phyloP scores from a whole-genome alignment of 345 rosid species.

The Salix brachista region DNA sequence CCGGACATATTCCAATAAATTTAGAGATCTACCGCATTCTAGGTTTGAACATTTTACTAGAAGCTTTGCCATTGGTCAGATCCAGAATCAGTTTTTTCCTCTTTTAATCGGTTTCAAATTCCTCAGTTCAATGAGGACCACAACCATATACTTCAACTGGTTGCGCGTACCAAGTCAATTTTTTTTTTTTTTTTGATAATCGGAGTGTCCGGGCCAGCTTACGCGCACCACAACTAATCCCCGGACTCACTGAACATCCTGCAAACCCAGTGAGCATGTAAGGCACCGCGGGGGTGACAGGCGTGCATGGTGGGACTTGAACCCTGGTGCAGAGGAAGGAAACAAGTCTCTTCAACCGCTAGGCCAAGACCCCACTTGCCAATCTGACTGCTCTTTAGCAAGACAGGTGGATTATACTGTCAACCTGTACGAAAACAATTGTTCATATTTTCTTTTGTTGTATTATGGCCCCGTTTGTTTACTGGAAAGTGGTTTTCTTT shows the following conservation, averaged over 20 bases:
- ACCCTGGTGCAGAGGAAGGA: no score
- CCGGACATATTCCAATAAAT: conserved; percentile 52
- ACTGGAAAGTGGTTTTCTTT: no score
- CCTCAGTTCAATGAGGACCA: conserved; percentile 7
- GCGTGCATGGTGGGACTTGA: no score
- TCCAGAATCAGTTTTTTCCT: not conserved
- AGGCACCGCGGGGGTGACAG: no score
- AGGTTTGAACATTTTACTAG: conserved; percentile 11
- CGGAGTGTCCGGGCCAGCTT: no score
- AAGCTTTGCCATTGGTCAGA: conserved; percentile 14
- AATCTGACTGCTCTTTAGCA: conserved; percentile 23
- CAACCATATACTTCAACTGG: conserved; percentile 8
- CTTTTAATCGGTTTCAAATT: conserved; percentile 4
- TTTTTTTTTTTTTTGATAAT: no score
- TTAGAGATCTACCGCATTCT: not conserved
- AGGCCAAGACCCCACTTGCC: no score
- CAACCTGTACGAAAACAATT: conserved; percentile 6
- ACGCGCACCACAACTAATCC: no score
- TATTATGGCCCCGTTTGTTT: no score
- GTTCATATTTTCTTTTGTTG: not conserved
- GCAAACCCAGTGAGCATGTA: no score
- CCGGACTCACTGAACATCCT: no score
- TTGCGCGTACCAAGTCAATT: conserved; percentile 21
- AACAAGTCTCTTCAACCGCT: no score
- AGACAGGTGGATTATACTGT: not conserved